phyloP scores from a whole-genome alignment of 768 basidiomycete species.

The Xerocomellus chrysenteron region DNA sequence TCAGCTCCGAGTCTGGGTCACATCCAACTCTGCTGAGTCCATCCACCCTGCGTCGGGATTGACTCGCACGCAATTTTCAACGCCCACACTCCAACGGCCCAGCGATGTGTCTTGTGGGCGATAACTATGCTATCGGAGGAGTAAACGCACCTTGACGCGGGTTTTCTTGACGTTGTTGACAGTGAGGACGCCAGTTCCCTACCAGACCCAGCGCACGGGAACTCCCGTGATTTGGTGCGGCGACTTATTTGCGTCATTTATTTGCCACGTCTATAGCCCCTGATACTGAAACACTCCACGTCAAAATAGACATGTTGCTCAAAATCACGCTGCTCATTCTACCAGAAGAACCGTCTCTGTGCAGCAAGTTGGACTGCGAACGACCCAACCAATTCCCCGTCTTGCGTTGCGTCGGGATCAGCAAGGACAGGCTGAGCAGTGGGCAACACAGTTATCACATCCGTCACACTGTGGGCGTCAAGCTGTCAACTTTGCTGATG shows the following conservation, averaged over 20 bases:
- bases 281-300: background rate
- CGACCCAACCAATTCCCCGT: background rate
- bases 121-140: conserved; percentile 1
- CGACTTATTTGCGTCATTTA: conserved; percentile 19
- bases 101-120: background rate
- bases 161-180: conserved; percentile 31
- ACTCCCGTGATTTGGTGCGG: conserved; percentile 29
- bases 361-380: background rate
- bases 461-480: no score
- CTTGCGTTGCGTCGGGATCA: background rate
- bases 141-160: conserved; percentile 33
- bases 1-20: conserved; percentile 14
- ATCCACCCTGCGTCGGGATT: conserved; percentile 23
- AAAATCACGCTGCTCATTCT: background rate
- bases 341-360: background rate
- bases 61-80: background rate
- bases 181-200: conserved; percentile 10
- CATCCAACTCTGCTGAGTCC: conserved; percentile 18
- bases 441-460: no score
- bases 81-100: background rate
- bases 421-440: background rate
- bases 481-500: background rate
- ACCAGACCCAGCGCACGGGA: conserved; percentile 17
- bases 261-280: no score
- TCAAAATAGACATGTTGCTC: background rate